phyloP scores from a whole-genome alignment of 1,284 basidiomycete genomes.

The Sparassis latifolia region DNA sequence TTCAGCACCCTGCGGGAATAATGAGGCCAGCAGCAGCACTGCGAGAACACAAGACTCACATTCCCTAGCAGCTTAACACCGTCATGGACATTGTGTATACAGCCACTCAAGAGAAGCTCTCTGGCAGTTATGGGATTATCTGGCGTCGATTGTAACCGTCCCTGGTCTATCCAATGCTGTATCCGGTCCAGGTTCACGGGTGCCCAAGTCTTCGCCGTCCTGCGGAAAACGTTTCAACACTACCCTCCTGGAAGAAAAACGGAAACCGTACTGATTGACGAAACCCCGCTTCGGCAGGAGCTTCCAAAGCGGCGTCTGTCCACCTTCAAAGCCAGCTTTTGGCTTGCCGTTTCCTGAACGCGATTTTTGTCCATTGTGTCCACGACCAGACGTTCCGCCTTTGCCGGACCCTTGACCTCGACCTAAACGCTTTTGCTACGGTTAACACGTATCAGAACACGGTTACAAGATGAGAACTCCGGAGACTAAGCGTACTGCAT shows the following conservation, averaged over 20 bases:
- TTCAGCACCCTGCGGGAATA: constrained; percentile 46
- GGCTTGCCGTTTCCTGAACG: constrained; percentile 88
- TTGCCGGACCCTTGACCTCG: constrained; percentile 87
- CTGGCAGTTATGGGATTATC: constrained; percentile 84
- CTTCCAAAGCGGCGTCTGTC: constrained; percentile 92
- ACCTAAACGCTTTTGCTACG: constrained; percentile 88
- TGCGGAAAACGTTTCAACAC: constrained; percentile 22
- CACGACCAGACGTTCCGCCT: constrained; percentile 89
- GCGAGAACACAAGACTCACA: constrained; percentile 36
- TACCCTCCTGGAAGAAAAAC: no score
- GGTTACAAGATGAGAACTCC: background rate
- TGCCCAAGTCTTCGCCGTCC: constrained; percentile 70
- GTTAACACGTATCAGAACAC: background rate
- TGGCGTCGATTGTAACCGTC: constrained; percentile 74
- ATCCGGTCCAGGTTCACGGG: constrained; percentile 85
- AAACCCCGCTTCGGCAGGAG: constrained; percentile 94
- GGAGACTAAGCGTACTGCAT: constrained; percentile 38
- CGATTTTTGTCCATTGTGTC: constrained; percentile 95
- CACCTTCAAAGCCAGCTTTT: constrained; percentile 86
- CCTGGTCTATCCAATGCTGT: constrained; percentile 88
- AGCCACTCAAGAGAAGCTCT: constrained; percentile 80
- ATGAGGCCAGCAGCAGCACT: background rate
- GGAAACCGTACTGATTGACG: constrained; percentile 72
- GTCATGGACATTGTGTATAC: constrained; percentile 82
- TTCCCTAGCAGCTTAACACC: constrained; percentile 91